Evolutionary conservation across 2,329 filamentous ascomycete genomes (phyloP).

Genomic region (Penicillium frequentans): DNA sequence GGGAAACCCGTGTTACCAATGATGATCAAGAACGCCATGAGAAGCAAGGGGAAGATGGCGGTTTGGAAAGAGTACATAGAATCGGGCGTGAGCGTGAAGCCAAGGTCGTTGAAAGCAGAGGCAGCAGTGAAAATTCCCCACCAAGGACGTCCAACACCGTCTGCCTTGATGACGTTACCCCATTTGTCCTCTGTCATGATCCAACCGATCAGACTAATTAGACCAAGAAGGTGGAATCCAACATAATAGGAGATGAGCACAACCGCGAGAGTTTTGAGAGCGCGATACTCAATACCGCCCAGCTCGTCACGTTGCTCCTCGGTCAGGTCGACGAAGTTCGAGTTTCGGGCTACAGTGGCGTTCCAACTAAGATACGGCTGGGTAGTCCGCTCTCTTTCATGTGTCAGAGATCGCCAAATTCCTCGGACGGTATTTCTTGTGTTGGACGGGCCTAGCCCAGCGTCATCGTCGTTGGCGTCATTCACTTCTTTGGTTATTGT

Average conservation of each 20-base stretch:
- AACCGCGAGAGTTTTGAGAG: constrained; percentile 78
- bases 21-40: constrained; percentile 83
- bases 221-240: constrained; percentile 75
- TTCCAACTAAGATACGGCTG: constrained; percentile 94
- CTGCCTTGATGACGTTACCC: constrained; percentile 61
- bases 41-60: constrained; percentile 71
- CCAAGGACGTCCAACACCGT: constrained; percentile 70
- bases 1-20: constrained; percentile 96
- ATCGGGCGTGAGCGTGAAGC: constrained; percentile 86
- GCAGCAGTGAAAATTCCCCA: constrained; percentile 88
- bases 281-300: constrained; percentile 93
- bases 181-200: constrained; percentile 67
- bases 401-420: constrained; percentile 38
- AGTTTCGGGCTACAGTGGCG: constrained; percentile 89
- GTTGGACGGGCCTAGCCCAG: constrained; percentile 18
- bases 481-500: constrained; percentile 33
- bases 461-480: constrained; percentile 16
- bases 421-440: constrained; percentile 34
- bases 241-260: constrained; percentile 80
- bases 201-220: constrained; percentile 76
- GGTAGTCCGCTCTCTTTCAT: constrained; percentile 45
- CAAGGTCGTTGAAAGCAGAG: constrained; percentile 92
- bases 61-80: constrained; percentile 89
- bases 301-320: constrained; percentile 93
- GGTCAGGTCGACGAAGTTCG: constrained; percentile 81